Evolutionary conservation across 129 eudicot species (phyloP).

Genomic region (Artemisia argyi): DNA sequence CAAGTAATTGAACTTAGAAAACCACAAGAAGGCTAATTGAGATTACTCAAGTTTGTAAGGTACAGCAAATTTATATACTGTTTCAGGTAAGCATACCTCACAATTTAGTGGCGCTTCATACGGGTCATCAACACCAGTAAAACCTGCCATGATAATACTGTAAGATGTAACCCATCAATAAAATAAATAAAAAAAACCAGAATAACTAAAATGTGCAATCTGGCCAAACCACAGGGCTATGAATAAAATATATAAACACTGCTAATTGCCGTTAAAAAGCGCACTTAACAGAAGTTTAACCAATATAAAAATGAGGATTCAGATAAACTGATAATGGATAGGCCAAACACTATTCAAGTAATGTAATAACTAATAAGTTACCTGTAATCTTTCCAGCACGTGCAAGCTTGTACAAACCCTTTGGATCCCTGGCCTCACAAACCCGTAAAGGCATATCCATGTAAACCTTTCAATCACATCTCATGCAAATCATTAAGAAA

Average conservation of each 20-base stretch:
- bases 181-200: background rate
- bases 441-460: constrained; percentile 87
- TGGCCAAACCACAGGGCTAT: too few relatives aligned
- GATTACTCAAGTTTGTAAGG: constrained; percentile 8
- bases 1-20: background rate
- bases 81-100: constrained; percentile 55
- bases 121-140: constrained; percentile 95
- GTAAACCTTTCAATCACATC: constrained; percentile 52
- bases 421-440: constrained; percentile 97
- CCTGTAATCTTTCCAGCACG: constrained; percentile 96
- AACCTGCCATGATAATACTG: constrained; percentile 53
- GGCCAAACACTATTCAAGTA: background rate
- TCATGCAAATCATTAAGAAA: constrained; percentile 5
- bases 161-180: constrained; percentile 2
- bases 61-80: constrained; percentile 2
- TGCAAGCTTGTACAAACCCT: constrained; percentile 95
- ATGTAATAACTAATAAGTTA: constrained; percentile 21
- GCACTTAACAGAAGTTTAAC: background rate
- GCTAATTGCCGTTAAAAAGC: background rate
- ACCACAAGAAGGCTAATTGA: constrained; percentile 3
- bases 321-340: background rate
- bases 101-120: constrained; percentile 80
- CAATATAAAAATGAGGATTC: background rate
- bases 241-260: background rate
- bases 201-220: too few relatives aligned